Base-by-base conservation (phyloP, 2,329 filamentous ascomycete genomes). In the Sarocladium oryzae region DNA sequence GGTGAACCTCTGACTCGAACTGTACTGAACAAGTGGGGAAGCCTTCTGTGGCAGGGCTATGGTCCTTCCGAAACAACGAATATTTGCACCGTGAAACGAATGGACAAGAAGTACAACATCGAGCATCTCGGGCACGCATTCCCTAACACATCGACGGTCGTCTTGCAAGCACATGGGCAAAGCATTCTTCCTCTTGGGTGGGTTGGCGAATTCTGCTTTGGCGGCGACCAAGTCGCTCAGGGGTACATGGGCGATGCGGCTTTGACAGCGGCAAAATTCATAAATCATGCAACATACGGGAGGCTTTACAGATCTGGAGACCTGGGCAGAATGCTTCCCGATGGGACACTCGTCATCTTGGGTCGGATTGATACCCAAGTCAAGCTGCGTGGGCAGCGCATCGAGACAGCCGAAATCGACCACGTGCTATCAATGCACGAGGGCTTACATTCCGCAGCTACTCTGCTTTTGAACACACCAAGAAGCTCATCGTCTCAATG, bases 61-160 rank as follows among this genome's bases (percentile, higher is more conserved):
- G 89, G 89, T 0, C 88, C 89, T 0, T 89, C 86, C 1, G 90
- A 95, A 65, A 89, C 86, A 0, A 95, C 89, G 1, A 95, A 95
- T 57, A 90, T 95, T 18, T 95, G 88, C 66, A 89, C 86, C 0
- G 78, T 92, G 8, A 84, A 84, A 54, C 73, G 77, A 35, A 82
- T 92, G 62, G 66, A 70, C 0, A 56, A 58, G 0, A 67, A 71
- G 0, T 81, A 90, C 58, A 68, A 77, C 18, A 79, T 88, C 49
- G 84, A 84, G 54, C 90, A 91, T 57, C 82, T 96, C n/a, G 91
- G 91, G 0, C 76, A 73, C 53, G 78, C 83, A 0, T 80, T 96
- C 24, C 69, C 75, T 9, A 95, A 92, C 54, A 95, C 88, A 0
- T 93, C 88, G 0, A 77, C 80, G 0, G 81, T 89, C 53, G 81